Evolutionary conservation across 148 eudicot genomes (phyloP), one percentile per base, ranked within the genome.

Genomic region (Vaccinium myrtillus): DNA sequence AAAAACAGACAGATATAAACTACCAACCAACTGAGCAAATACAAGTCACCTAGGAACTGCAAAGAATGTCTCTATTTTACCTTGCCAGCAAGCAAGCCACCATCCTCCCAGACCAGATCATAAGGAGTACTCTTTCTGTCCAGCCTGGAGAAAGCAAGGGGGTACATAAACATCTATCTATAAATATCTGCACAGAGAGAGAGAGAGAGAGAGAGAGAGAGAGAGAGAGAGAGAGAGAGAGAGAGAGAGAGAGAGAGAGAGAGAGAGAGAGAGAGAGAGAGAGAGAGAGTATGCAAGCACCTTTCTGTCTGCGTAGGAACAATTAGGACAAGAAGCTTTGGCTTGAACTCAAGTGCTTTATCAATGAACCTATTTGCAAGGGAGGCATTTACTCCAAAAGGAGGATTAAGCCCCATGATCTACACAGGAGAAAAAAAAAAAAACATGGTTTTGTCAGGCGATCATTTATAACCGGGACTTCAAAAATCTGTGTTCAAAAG

Each of bases 401-500:
- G 99, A 82, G 98, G 98, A 87, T 93, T 97, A 81, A 97, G 84
- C 82, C 99, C 99, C 93, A 97, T 97, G 84, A 97, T 91, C 99
- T 97, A 86, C 77, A 15, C 87, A 83, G 83, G 21, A 32, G 1
- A 32, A 32, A 30, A 27, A 32, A 82, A 19, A 54, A 71, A 53
- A 39, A 32, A 80, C 46, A 43, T 36, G 61, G 75, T 27, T 58
- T 16, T 77, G 32, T 6, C 80, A 67, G 39, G 79, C 6, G 36
- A n/a, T 54, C 32, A 9, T 18, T 77, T 67, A 18, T 32, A 19
- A 23, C 25, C 67, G n/a, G 75, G 55, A 79, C 55, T 18, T 70
- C 30, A 79, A 79, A 11, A 25, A 32, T 25, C 55, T 50, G 6
- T 14, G 74, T 25, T 54, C 43, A n/a, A 55, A 43, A 71, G 25